Evolutionary conservation across 352 stramenopile genomes (phyloP), one percentile per base, ranked within the genome.

Genomic region (Pythium scleroteichum): DNA sequence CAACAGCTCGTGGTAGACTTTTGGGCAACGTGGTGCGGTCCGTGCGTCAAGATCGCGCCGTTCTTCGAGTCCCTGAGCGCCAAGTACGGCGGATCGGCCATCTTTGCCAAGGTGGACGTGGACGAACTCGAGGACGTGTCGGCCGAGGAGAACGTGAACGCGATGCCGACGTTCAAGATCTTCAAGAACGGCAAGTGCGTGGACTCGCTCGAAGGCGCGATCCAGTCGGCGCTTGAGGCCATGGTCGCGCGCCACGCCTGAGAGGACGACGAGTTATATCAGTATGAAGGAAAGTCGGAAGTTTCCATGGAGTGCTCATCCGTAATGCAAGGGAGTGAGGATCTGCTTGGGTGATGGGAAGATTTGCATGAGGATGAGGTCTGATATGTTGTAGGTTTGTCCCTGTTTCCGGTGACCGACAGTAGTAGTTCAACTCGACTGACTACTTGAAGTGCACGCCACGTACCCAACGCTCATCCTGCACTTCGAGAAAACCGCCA

Each of bases 161-260:
- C 83, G 29, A 94, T 98, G 83, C 94, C 93, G 12, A 98, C 90
- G 22, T 98, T 98, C 70, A 92, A 97, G 63, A 83, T 98, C 49
- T 98, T 88, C 72, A 96, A 97, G 70, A 62, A 75, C 26, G 90
- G 90, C 49, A 79, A 78, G n/a, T 93, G 89, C 54, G 84, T 97
- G 4, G 85, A 97, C 38, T 78, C 97, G 72, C 66, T 97, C 19
- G 78, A 66, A 19, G 92, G 87, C 46, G 89, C 89, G 38, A 90
- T 90, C 57, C 69, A 74, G 52, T 81, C 61, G 41, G 78, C 75
- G 24, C 67, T 90, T 10, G 72, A 82, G 59, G 78, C 64, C 62
- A 79, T 87, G 48, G 66, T 88, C 20, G 69, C 68, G 41, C 82
- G 79, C 51, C 75, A 85, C 64, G 60, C 61, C 16, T 64, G 48